These are phyloP conservation scores for Dactylellina parvicollis DNA, from an alignment of 2,329 filamentous ascomycete genomes.

Conservation along the genomic window DNA sequence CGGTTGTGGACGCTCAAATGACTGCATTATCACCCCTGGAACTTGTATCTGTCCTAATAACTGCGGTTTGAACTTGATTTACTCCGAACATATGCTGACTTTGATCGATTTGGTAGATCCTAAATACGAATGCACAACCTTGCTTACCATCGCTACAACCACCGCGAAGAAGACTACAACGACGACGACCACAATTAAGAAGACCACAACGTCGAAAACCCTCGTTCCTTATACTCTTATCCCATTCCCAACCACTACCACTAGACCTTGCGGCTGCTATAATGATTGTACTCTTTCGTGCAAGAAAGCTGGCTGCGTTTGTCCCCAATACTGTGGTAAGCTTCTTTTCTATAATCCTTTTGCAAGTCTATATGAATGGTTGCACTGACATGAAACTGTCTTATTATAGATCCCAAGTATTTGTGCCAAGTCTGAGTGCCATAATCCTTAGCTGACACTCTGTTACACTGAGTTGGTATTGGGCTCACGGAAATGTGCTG, in stretches of 20 bases:
- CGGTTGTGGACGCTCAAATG: slow-evolving; percentile 53
- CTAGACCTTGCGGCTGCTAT: slow-evolving; percentile 33
- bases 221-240: neutral
- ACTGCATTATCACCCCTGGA: slow-evolving; percentile 49
- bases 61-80: slow-evolving; percentile 35
- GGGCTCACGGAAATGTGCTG: too few relatives aligned
- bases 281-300: slow-evolving; percentile 41
- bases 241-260: slow-evolving; percentile 15
- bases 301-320: slow-evolving; percentile 14
- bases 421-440: neutral
- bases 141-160: neutral
- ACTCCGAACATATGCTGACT: neutral
- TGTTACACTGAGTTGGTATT: neutral
- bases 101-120: slow-evolving; percentile 33
- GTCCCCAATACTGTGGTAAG: slow-evolving; percentile 51
- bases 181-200: neutral
- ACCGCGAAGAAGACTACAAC: neutral
- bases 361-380: neutral
- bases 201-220: neutral
- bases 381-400: slow-evolving; percentile 18
- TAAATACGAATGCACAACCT: slow-evolving; percentile 48
- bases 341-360: neutral
- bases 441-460: neutral
- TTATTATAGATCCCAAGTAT: slow-evolving; percentile 44
- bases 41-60: slow-evolving; percentile 50